Conservation (phyloP, 2,329 filamentous ascomycete genomes). For the Fusarium hainanense region DNA sequence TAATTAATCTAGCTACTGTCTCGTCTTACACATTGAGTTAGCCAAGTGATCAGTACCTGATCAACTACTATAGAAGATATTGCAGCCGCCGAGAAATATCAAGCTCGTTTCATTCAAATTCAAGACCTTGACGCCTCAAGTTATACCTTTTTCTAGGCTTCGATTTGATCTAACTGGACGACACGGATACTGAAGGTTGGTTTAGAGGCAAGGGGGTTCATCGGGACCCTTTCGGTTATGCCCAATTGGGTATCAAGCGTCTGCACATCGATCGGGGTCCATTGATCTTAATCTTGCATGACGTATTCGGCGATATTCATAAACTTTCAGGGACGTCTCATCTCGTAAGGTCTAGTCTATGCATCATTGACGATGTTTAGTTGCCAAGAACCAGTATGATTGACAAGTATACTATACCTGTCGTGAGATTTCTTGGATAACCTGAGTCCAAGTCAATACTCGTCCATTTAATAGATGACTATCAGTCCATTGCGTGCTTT, state of each 20-base stretch:
- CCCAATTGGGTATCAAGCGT: slow-evolving; percentile 16
- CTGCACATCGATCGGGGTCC: slow-evolving; percentile 15
- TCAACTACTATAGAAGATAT: neutral
- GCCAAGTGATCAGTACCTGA: neutral
- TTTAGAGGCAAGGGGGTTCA: neutral
- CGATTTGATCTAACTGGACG: neutral
- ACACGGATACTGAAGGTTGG: neutral
- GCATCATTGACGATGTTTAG: slow-evolving; percentile 37
- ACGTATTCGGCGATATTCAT: slow-evolving; percentile 21
- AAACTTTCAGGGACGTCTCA: neutral
- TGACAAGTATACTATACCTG: neutral
- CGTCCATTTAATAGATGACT: neutral
- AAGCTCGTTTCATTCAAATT: neutral
- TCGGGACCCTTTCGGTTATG: neutral
- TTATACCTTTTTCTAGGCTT: neutral
- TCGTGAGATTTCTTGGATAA: neutral
- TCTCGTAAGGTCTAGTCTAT: slow-evolving; percentile 7
- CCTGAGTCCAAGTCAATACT: neutral
- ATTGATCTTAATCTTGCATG: slow-evolving; percentile 12
- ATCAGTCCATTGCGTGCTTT: neutral
- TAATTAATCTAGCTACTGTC: neutral
- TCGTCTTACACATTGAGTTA: neutral
- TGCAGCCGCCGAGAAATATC: neutral
- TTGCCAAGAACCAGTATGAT: neutral
- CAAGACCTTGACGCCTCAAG: neutral